phyloP scores from a whole-genome alignment of 2,329 filamentous ascomycete species.

The Coniochaeta pulveracea region DNA sequence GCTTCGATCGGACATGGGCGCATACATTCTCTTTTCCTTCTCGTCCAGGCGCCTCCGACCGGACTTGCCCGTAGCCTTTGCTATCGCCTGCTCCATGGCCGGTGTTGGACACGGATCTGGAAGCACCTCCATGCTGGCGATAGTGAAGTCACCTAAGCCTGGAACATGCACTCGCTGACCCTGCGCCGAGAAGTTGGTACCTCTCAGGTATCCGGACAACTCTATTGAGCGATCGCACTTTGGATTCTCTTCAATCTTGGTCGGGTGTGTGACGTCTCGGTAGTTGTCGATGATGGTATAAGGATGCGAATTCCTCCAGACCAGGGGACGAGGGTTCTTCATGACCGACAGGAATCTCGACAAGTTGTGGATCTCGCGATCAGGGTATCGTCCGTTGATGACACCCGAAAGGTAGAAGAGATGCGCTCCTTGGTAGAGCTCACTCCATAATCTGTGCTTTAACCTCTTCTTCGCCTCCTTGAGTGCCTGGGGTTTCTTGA shows the following conservation, averaged over 20 bases:
- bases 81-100: slow-evolving; percentile 74
- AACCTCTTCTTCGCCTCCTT: slow-evolving; percentile 92
- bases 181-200: slow-evolving; percentile 82
- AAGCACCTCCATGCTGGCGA: slow-evolving; percentile 72
- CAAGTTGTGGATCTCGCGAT: slow-evolving; percentile 91
- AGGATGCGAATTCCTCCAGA: slow-evolving; percentile 94
- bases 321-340: slow-evolving; percentile 94
- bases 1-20: slow-evolving; percentile 96
- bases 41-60: slow-evolving; percentile 75
- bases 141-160: slow-evolving; percentile 78
- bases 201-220: slow-evolving; percentile 84
- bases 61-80: slow-evolving; percentile 74
- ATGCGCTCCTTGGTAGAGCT: slow-evolving; percentile 93
- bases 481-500: slow-evolving; percentile 83
- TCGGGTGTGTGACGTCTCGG: slow-evolving; percentile 88
- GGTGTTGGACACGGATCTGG: slow-evolving; percentile 95
- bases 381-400: slow-evolving; percentile 91
- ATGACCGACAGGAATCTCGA: slow-evolving; percentile 94
- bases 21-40: slow-evolving; percentile 93
- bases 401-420: slow-evolving; percentile 95
- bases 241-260: slow-evolving; percentile 74
- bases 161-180: slow-evolving; percentile 86
- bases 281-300: slow-evolving; percentile 92
- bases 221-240: slow-evolving; percentile 88
- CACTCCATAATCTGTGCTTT: slow-evolving; percentile 93